A percentile compares a stretch with the other conserved stretches of the same genome.
These are phyloP conservation scores for Circinella umbellata DNA, from an alignment of 371 early-diverging fungal genomes.

Conservation along the genomic window DNA sequence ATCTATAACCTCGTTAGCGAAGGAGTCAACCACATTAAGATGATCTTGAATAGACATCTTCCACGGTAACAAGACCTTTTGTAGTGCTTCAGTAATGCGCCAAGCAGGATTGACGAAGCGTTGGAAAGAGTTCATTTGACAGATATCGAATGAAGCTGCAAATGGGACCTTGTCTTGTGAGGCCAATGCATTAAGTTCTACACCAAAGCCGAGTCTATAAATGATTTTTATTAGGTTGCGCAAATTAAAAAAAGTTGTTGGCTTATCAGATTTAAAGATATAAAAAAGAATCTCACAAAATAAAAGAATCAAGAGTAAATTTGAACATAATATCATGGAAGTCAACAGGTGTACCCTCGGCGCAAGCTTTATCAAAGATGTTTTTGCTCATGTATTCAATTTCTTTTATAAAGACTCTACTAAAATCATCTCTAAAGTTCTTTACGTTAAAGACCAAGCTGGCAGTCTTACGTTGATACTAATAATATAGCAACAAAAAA, in stretches of 20 bases:
- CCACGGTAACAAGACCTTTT: conserved; percentile 18
- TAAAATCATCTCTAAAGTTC: conserved; percentile 54
- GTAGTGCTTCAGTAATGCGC: conserved; percentile 29
- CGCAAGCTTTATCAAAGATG: conserved; percentile 43
- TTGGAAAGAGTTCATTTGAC: conserved; percentile 39
- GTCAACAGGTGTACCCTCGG: conserved; percentile 35
- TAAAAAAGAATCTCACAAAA: conserved; percentile 41
- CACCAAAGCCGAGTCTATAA: conserved; percentile 52
- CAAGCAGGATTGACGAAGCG: conserved; percentile 53
- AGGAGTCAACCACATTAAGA: conserved; percentile 47
- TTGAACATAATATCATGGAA: conserved; percentile 55
- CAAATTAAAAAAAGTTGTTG: no score
- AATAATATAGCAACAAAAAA: not conserved
- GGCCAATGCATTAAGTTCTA: conserved; percentile 37
- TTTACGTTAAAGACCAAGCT: conserved; percentile 55
- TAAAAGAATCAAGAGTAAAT: conserved; percentile 64
- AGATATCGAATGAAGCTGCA: conserved; percentile 62
- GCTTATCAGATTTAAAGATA: not conserved
- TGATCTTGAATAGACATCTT: conserved; percentile 40
- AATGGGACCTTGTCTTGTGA: conserved; percentile 47
- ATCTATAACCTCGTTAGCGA: conserved; percentile 52
- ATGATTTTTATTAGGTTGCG: no score
- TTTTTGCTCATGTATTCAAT: conserved; percentile 33
- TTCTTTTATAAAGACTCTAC: conserved; percentile 59
- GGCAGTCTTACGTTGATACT: conserved; percentile 43